Percentiles rank a stretch among this genome's conserved stretches.
Evolutionary conservation across 306 rosid species (phyloP).

Genomic region (Lablab purpureus): DNA sequence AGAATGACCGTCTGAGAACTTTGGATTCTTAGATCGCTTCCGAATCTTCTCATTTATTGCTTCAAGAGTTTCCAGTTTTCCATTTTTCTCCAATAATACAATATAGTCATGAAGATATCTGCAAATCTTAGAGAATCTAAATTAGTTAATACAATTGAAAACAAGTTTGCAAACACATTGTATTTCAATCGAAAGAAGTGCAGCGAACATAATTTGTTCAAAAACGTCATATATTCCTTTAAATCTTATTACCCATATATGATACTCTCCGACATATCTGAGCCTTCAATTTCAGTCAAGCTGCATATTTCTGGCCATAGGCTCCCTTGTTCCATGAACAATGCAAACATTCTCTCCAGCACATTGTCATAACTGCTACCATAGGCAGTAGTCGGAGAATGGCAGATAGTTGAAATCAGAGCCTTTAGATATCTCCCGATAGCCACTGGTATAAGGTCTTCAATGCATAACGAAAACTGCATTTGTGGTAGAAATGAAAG

Average conservation of each 20-base stretch:
- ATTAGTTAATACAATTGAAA: constrained; percentile 37
- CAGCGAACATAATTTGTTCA: constrained; percentile 24
- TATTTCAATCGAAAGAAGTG: constrained; percentile 33
- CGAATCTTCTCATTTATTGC: constrained; percentile 93
- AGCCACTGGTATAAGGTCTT: constrained; percentile 96
- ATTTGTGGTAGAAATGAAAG: constrained; percentile 48
- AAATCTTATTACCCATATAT: constrained; percentile 72
- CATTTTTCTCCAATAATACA: constrained; percentile 70
- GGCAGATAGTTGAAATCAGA: constrained; percentile 68
- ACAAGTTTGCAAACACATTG: constrained; percentile 20
- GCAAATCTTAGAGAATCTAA: constrained; percentile 47
- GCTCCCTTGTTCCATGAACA: constrained; percentile 96
- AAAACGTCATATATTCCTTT: constrained; percentile 14
- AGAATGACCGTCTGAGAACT: constrained; percentile 74
- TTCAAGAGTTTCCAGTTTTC: constrained; percentile 87
- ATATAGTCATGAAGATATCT: constrained; percentile 90
- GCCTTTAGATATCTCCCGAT: constrained; percentile 84
- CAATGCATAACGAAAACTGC: constrained; percentile 95
- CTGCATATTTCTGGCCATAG: constrained; percentile 93
- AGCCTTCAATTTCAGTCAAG: constrained; percentile 79
- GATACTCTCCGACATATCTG: constrained; percentile 70
- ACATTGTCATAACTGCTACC: constrained; percentile 68
- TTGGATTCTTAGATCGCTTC: constrained; percentile 92
- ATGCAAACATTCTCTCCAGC: constrained; percentile 81
- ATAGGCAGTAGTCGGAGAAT: constrained; percentile 58